Percentiles rank a stretch among this genome's conserved stretches.
Conservation (phyloP, 768 basidiomycete genomes). For the Gloeopeniophorella convolvens region DNA sequence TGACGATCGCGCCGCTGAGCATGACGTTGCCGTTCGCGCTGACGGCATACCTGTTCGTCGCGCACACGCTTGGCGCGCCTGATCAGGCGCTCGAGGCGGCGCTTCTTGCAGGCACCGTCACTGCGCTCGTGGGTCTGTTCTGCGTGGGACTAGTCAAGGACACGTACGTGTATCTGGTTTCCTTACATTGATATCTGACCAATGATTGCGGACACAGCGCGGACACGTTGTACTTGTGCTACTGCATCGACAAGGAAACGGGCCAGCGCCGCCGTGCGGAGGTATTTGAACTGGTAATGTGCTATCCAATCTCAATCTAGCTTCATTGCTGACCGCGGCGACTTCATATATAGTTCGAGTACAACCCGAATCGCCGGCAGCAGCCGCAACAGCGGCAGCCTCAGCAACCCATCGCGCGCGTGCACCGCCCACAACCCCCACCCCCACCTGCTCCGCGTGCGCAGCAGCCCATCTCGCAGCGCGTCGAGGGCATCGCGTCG, state of each 20-base stretch:
- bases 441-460: conserved; percentile 6
- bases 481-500: conserved; percentile 17
- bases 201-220: conserved; percentile 33
- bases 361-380: conserved; percentile 10
- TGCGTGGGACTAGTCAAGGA: conserved; percentile 79
- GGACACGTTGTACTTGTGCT: conserved; percentile 61
- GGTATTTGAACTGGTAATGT: conserved; percentile 50
- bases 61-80: conserved; percentile 67
- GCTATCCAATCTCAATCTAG: not conserved
- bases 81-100: conserved; percentile 69
- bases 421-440: conserved; percentile 9
- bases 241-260: conserved; percentile 54
- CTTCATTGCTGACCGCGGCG: not conserved
- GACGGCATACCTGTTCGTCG: conserved; percentile 82
- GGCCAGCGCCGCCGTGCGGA: conserved; percentile 45
- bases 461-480: conserved; percentile 19
- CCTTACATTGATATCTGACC: not conserved
- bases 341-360: conserved; percentile 17
- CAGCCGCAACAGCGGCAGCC: conserved; percentile 2
- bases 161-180: conserved; percentile 37
- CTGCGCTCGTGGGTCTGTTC: conserved; percentile 76
- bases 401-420: not conserved
- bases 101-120: conserved; percentile 69
- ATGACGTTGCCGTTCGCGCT: conserved; percentile 79
- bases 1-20: conserved; percentile 72